Percentiles rank a stretch among this genome's conserved stretches.
Evolutionary conservation across 495 filamentous ascomycete genomes (phyloP).

Genomic region (Jackrogersella minutella): DNA sequence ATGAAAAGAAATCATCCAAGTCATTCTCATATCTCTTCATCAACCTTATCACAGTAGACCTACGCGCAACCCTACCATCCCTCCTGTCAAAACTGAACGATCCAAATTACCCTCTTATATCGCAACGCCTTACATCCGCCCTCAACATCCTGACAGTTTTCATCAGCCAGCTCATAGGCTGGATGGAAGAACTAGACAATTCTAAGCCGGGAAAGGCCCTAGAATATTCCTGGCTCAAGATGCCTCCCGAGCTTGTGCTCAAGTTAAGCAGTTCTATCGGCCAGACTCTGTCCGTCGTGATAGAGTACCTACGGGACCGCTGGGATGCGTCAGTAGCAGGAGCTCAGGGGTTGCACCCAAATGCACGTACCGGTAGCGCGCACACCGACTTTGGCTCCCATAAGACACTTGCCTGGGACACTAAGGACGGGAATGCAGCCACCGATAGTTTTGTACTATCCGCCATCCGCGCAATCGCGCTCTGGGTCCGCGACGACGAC

Average conservation of each 20-base stretch:
- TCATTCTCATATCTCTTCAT: conserved; percentile 68
- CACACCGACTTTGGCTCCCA: conserved; percentile 45
- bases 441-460: conserved; percentile 60
- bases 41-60: conserved; percentile 66
- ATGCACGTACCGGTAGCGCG: conserved; percentile 47
- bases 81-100: conserved; percentile 63
- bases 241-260: conserved; percentile 63
- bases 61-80: conserved; percentile 67
- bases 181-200: conserved; percentile 50
- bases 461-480: conserved; percentile 58
- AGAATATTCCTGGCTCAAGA: conserved; percentile 23
- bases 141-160: conserved; percentile 68
- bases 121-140: conserved; percentile 63
- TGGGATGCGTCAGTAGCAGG: conserved; percentile 67
- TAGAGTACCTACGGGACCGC: conserved; percentile 71
- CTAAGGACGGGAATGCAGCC: conserved; percentile 47
- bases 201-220: conserved; percentile 14
- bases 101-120: conserved; percentile 54
- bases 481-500: conserved; percentile 72
- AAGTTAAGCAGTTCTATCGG: conserved; percentile 64
- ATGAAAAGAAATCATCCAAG: conserved; percentile 49
- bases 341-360: conserved; percentile 60
- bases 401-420: conserved; percentile 62
- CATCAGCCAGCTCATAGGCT: conserved; percentile 63
- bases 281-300: conserved; percentile 64